Conservation (phyloP, 2,329 filamentous ascomycete genomes). For the Fusarium sp. region DNA sequence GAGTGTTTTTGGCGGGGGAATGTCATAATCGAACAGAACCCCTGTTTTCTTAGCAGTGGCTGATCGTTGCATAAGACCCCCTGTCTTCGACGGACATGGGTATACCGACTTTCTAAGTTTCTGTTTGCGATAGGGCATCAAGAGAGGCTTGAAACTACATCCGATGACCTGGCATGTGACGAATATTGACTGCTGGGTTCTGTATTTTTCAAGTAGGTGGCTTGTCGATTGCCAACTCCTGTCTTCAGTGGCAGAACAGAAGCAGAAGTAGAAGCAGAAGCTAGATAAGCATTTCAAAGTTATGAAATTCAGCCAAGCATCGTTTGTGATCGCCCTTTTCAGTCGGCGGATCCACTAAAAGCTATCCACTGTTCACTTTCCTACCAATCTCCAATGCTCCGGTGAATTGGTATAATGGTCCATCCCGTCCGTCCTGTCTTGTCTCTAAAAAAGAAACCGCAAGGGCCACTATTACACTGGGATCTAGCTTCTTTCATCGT, state of each 20-base stretch:
- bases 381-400: constrained; percentile 5
- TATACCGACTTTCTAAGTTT: background rate
- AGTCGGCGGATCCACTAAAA: background rate
- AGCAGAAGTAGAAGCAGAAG: background rate
- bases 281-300: constrained; percentile 10
- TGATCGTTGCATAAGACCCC: background rate
- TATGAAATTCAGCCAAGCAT: constrained; percentile 20
- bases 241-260: background rate
- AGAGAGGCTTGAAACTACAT: constrained; percentile 5
- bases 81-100: constrained; percentile 4
- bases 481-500: constrained; percentile 27
- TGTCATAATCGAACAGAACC: constrained; percentile 3
- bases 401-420: constrained; percentile 27
- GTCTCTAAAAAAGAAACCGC: constrained; percentile 19
- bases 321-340: constrained; percentile 22
- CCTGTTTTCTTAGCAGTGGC: constrained; percentile 12
- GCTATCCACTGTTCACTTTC: background rate
- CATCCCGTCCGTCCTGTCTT: constrained; percentile 18
- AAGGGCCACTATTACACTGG: constrained; percentile 12
- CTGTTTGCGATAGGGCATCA: background rate
- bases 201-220: background rate
- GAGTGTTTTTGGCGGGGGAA: constrained; percentile 16
- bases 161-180: background rate
- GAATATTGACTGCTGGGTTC: too few species aligned
- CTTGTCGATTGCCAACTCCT: background rate